Conservation (phyloP, 2,329 filamentous ascomycete genomes). For the Pyricularia grisea region DNA sequence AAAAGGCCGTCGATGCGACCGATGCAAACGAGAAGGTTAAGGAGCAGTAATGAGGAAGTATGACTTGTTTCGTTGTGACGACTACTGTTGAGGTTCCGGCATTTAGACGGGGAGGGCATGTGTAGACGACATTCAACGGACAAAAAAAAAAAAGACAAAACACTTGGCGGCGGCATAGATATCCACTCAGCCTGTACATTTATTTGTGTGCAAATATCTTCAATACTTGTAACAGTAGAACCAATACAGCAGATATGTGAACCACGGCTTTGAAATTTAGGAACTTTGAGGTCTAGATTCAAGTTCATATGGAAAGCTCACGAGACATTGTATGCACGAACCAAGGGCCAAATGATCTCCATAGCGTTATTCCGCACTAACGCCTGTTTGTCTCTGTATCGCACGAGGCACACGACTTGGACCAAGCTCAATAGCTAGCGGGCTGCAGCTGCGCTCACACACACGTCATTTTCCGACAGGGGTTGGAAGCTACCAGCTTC, state of each 20-base stretch:
- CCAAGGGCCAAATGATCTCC: background rate
- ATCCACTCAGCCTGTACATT: background rate
- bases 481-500: background rate
- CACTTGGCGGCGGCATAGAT: background rate
- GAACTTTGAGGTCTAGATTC: background rate
- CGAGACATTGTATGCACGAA: background rate
- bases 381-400: background rate
- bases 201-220: background rate
- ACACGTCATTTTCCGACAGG: conserved; percentile 6
- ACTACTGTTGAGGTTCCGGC: background rate
- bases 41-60: background rate
- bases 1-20: conserved; percentile 19
- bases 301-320: background rate
- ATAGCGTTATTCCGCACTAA: background rate
- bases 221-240: background rate
- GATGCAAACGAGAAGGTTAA: conserved; percentile 15
- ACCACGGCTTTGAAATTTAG: background rate
- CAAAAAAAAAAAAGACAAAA: background rate
- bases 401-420: background rate
- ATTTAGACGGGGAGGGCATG: background rate
- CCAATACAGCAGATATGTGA: background rate
- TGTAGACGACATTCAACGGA: background rate
- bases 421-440: background rate
- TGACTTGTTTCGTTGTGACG: background rate
- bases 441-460: background rate